Conservation (phyloP, 139 green algal species). For the Micractinium conductrix region DNA sequence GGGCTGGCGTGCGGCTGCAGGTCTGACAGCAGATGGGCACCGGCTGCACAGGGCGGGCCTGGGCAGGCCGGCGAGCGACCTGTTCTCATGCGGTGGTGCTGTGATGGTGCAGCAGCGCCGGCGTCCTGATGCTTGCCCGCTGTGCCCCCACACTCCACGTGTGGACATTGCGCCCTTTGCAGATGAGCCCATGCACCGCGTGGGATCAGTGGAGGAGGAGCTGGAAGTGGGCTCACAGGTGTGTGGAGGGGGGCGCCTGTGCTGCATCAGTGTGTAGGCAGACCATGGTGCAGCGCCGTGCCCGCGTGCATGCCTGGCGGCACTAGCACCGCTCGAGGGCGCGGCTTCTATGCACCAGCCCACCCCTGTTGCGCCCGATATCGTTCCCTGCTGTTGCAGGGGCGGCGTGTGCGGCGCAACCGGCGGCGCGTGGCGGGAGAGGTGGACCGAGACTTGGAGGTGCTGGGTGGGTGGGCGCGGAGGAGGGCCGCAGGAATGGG, state of each 20-base stretch:
- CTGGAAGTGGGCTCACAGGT: constrained; percentile 1
- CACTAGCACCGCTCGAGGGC: too few relatives aligned
- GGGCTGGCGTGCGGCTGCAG: neutral
- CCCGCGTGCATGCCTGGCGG: too few relatives aligned
- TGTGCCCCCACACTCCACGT: neutral
- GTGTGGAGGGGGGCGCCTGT: too few relatives aligned
- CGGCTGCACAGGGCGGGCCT: too few relatives aligned
- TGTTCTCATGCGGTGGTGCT: neutral
- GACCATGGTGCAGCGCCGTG: too few relatives aligned
- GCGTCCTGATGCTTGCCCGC: neutral
- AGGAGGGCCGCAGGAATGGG: too few relatives aligned
- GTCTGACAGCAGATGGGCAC: too few relatives aligned
- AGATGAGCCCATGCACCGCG: constrained; percentile 17
- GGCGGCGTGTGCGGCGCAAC: constrained; percentile 31
- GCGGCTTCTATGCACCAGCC: too few relatives aligned
- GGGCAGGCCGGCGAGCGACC: too few relatives aligned
- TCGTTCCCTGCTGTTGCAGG: too few relatives aligned
- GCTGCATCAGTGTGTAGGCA: too few relatives aligned
- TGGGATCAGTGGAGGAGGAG: constrained; percentile 28
- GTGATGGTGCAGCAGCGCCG: neutral
- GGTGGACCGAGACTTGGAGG: constrained; percentile 31
- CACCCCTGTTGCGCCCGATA: too few relatives aligned
- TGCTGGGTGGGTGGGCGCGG: constrained; percentile 11
- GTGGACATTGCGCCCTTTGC: neutral
- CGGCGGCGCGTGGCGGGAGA: constrained; percentile 7